phyloP scores from a whole-genome alignment of 768 basidiomycete species.

The Psilocybe cyanescens region DNA sequence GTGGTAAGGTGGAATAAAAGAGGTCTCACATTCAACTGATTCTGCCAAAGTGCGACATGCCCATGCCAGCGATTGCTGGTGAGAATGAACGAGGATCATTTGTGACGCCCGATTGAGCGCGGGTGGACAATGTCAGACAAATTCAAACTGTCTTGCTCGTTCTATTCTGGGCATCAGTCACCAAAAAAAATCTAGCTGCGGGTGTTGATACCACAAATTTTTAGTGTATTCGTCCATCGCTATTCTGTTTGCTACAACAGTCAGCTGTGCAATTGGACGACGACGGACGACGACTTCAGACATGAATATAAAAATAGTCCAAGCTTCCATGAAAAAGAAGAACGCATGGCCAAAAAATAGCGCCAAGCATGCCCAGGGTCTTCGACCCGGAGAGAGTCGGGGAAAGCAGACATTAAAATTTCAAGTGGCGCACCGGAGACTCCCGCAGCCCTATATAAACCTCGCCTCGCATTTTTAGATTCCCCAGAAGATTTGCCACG shows the following conservation, averaged over 20 bases:
- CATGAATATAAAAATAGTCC: background rate
- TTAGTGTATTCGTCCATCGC: no score
- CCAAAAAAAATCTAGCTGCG: background rate
- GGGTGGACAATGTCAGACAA: background rate
- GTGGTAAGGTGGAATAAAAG: background rate
- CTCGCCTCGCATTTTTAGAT: constrained; percentile 6
- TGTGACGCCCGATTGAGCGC: constrained; percentile 7
- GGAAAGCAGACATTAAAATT: constrained; percentile 6
- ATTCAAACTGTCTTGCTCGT: background rate
- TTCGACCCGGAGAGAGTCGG: background rate
- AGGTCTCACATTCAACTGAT: constrained; percentile 1
- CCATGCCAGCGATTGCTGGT: background rate
- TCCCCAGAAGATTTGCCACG: constrained; percentile 49
- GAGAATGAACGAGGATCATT: background rate
- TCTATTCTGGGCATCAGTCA: background rate
- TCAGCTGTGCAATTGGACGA: no score
- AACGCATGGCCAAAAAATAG: background rate
- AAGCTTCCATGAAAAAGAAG: background rate
- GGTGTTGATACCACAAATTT: background rate
- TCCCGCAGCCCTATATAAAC: constrained; percentile 25
- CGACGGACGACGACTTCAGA: background rate
- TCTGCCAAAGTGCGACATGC: constrained; percentile 2
- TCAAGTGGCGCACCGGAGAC: constrained; percentile 14
- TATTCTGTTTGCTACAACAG: no score
- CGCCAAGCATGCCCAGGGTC: background rate